Base-by-base conservation (phyloP, 257 asterid genomes). In the Buddleja alternifolia region DNA sequence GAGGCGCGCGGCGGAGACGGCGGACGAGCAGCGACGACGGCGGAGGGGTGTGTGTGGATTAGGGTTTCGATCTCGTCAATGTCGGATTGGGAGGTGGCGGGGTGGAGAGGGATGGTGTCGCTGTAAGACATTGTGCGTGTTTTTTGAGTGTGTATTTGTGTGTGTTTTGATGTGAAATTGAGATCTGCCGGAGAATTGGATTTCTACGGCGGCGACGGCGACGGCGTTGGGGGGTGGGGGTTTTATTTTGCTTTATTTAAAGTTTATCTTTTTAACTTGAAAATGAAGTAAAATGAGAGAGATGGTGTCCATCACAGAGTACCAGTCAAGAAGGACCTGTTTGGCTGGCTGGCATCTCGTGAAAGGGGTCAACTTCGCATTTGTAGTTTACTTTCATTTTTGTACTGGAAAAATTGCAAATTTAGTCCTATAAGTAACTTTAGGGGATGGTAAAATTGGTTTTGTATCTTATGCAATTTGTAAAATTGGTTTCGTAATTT, bases 1-100 rank as follows among this genome's bases (percentile, higher is more conserved):
- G 91, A 81, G 17, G 96, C 92, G 66, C 92, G 94, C 46, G 89
- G 83, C 15, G 98, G 95, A 10, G 96, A 84, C 1, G 93, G 90
- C 2, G 93, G 90, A 32, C 86, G 90, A 53, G 94, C 91, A 0
- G 96, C 90, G 73, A 83, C 87, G 72, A 88, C 96, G 52, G 87
- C 45, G 55, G 90, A 60, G 52, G 92, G 88, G 59, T 83, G 72
- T 58, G 89, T 73, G 74, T 85, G 75, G 81, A 93, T 93, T 66
- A 93, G 99, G 76, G 87, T 90, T 75, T 93, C 96, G 85, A 90
- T 93, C 92, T 93, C 96, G 72, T 93, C 99, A 48, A 93, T 90
- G 79, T 93, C 97, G 32, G 96, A 93, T 83, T 93, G 99, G 44
- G 96, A 90, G 48, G 84, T 73, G n/a, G 34, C 34, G 2, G 90